These are phyloP conservation scores for Naumovozyma castellii DNA, from an alignment of 805 yeast species.

Conservation along the genomic window DNA sequence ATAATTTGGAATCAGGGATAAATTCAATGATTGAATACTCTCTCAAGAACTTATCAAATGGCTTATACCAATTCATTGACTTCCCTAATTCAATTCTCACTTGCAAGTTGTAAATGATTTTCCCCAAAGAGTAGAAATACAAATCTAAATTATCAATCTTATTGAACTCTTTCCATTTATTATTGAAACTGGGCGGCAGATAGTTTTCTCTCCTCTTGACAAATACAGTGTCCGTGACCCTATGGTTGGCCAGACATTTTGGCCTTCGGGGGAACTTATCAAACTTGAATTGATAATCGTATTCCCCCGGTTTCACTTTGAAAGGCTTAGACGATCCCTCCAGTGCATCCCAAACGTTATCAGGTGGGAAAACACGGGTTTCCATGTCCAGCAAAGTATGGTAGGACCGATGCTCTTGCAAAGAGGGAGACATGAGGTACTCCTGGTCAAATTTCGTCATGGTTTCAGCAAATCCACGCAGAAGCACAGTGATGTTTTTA, in stretches of 20 bases:
- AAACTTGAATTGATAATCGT: conserved; percentile 21
- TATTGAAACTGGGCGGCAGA: conserved; percentile 27
- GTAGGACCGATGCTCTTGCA: conserved; percentile 21
- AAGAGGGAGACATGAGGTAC: conserved; percentile 15
- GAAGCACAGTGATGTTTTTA: conserved; percentile 43
- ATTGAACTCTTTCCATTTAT: conserved; percentile 16
- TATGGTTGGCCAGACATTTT: conserved; percentile 20
- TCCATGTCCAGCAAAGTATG: conserved; percentile 18
- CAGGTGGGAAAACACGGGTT: conserved; percentile 26
- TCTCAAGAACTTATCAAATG: conserved; percentile 19
- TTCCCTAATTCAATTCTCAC: conserved; percentile 24
- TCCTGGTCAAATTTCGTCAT: conserved; percentile 18
- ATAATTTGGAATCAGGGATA: conserved; percentile 13
- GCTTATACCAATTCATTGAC: conserved; percentile 22
- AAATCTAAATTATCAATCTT: conserved; percentile 20
- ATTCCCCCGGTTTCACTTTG: conserved; percentile 22
- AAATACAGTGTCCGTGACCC: conserved; percentile 12
- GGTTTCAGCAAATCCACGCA: conserved; percentile 28
- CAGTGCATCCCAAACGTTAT: conserved; percentile 26
- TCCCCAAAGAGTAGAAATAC: conserved; percentile 23
- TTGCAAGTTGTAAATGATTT: conserved; percentile 22
- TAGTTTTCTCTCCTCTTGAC: conserved; percentile 13
- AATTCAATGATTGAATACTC: conserved; percentile 17
- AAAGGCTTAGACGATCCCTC: conserved; percentile 25
- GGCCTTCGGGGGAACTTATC: conserved; percentile 21